phyloP scores from a whole-genome alignment of 129 eudicot genomes.

The Glebionis coronaria region DNA sequence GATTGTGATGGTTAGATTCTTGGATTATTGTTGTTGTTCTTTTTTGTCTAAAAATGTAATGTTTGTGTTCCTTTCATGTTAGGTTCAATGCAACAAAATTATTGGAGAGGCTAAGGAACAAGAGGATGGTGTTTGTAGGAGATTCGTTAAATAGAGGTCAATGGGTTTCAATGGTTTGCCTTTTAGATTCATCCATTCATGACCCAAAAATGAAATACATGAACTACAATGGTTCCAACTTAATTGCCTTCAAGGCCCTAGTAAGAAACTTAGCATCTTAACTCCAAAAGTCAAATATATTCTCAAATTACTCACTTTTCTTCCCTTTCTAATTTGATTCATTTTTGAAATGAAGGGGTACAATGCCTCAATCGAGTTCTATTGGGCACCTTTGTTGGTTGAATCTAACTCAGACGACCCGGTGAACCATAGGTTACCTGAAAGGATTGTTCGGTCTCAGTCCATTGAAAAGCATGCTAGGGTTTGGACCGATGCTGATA shows the following conservation, averaged over 20 bases:
- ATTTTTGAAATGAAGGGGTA: conserved; percentile 44
- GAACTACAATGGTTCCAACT: conserved; percentile 53
- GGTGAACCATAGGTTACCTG: conserved; percentile 46
- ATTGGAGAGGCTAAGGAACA: conserved; percentile 67
- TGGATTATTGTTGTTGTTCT: background rate
- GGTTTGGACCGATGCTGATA: conserved; percentile 63
- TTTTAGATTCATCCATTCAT: conserved; percentile 49
- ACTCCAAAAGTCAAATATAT: background rate
- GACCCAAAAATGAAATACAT: conserved; percentile 46
- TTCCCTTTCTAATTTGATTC: background rate
- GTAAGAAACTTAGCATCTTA: conserved; percentile 31
- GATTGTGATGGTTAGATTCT: background rate
- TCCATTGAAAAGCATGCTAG: conserved; percentile 64
- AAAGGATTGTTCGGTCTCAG: conserved; percentile 58
- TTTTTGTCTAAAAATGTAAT: conserved; percentile 11
- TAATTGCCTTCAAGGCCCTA: conserved; percentile 53
- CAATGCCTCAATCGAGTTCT: conserved; percentile 64
- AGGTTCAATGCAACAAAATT: conserved; percentile 70
- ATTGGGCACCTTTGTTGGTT: conserved; percentile 73
- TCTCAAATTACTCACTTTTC: background rate
- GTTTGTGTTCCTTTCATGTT: conserved; percentile 23
- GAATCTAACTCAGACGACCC: conserved; percentile 79
- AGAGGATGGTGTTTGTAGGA: conserved; percentile 73
- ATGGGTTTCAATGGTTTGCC: conserved; percentile 92
- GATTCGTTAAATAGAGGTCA: conserved; percentile 84